Base-by-base conservation (phyloP, 1,284 basidiomycete species). In the Amylostereum areolatum region DNA sequence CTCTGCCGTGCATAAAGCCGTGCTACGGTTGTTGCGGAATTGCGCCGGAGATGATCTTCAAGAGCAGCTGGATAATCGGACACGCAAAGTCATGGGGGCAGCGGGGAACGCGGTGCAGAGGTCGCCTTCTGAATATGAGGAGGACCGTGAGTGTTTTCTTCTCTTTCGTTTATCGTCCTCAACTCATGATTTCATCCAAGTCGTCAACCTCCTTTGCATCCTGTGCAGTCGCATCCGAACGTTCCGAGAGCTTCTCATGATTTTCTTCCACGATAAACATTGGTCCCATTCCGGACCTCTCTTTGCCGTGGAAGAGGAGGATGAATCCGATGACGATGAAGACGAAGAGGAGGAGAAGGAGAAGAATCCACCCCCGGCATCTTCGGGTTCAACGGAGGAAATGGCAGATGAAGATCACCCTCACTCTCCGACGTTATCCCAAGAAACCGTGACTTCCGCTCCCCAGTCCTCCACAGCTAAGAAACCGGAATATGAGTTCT, bases 201-300 rank as follows among this genome's bases (percentile, higher is more conserved):
- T 96, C 65, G 91, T 96, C 57, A 92, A 95, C 62, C 71, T 96
- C 31, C 77, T 96, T 46, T 95, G 92, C 68, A 91, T 92, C 56
- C 67, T 97, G 31, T 94, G 92, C 74, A 92, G 89, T 58, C 81
- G 92, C 41, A 94, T 96, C 63, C 79, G 88, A 48, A 90, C 89
- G 42, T 89, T 91, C 64, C 85, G 92, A 4, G 91, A 95, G 59
- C 73, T 97, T 2, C 80, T 97, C 36, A 89, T 96, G 77, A 95
- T 97, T 55, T 97, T 97, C 72, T 94, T 97, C 64, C 91, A 95
- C 61, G 92, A 96, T 63, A 94, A 90, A 59, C 83, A 86, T 55
- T 88, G 85, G 85, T 87, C 83, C 62, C 75, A 73, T 30, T 84
- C 82, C 11, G 85, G 85, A 57, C 79, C 83, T 25, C 66, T 83